Evolutionary conservation across 1,139 yeast species (phyloP).

Genomic region (Suhomyces ambrosiae): DNA sequence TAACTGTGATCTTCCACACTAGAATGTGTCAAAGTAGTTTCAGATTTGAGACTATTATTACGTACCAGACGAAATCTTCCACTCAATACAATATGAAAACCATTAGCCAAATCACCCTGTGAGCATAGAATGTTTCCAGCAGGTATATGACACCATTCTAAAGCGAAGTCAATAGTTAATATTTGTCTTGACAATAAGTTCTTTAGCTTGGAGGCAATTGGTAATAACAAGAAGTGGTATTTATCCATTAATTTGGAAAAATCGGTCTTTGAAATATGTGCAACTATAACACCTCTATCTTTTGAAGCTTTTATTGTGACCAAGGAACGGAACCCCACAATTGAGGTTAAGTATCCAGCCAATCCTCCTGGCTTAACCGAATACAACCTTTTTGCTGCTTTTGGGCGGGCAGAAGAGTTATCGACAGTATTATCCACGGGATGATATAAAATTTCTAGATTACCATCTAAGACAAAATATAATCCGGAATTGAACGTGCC

Average conservation of each 20-base stretch:
- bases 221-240: slow-evolving; percentile 72
- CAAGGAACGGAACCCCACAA: slow-evolving; percentile 79
- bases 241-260: slow-evolving; percentile 72
- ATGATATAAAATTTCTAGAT: slow-evolving; percentile 58
- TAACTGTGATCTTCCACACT: slow-evolving; percentile 17
- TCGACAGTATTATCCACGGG: slow-evolving; percentile 13
- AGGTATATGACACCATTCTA: slow-evolving; percentile 90
- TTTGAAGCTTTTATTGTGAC: slow-evolving; percentile 63
- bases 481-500: slow-evolving; percentile 72
- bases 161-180: slow-evolving; percentile 80
- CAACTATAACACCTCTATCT: slow-evolving; percentile 62
- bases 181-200: slow-evolving; percentile 66
- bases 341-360: slow-evolving; percentile 83
- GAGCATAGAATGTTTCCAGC: slow-evolving; percentile 81
- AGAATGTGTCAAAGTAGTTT: slow-evolving; percentile 10
- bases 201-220: slow-evolving; percentile 74
- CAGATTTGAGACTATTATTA: slow-evolving; percentile 19
- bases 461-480: slow-evolving; percentile 77
- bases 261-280: slow-evolving; percentile 64
- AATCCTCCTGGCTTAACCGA: slow-evolving; percentile 76
- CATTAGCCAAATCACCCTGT: slow-evolving; percentile 88
- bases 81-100: slow-evolving; percentile 86
- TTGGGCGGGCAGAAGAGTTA: slow-evolving; percentile 26
- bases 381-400: slow-evolving; percentile 44
- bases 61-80: slow-evolving; percentile 80